Evolutionary conservation across 2,329 filamentous ascomycete species (phyloP), one percentile per base, ranked within the genome.

Genomic region (Hypomyces perniciosus): DNA sequence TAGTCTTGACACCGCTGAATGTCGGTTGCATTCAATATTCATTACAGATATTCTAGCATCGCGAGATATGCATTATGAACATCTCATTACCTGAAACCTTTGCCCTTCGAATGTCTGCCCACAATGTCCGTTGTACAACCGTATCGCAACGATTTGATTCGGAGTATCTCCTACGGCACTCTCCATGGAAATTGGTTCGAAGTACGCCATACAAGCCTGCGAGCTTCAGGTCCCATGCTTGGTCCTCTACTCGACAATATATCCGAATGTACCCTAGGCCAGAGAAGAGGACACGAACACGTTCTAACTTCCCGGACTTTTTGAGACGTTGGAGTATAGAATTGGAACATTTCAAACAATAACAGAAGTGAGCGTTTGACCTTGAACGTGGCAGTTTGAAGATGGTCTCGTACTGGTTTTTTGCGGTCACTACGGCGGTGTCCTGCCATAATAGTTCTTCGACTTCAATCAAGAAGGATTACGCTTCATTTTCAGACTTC

Each of bases 21-120:
- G 20, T n/a, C 20, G 35, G 4, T 6, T 29, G 31, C 29, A 43
- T 13, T n/a, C 28, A n/a, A 43, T 7, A 27, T 9, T 26, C 8
- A 43, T 12, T n/a, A 31, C 29, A n/a, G 35, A 30, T n/a, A 33
- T 20, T 28, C 39, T 8, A 30, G n/a, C 4, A 4, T 13, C 29
- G 20, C 3, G 9, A 8, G 6, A 48, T 12, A n/a, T 43, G 46
- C 46, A 48, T 43, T 13, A 48, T 4, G 29, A 27, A 48, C 38
- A 48, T 48, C 9, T 42, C 39, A 38, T 48, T 42, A 8, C 46
- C 46, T 8, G 46, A 48, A 34, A 48, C 29, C 20, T 42, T 35
- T 33, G 46, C 27, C 13, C 28, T 5, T 7, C 20, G 13, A 27
- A 34, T 34, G 5, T 27, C n/a, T 5, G n/a, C 46, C 4, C 30